Percentiles rank a stretch among this genome's conserved stretches.
Evolutionary conservation across 768 basidiomycete genomes (phyloP).

Genomic region (Kondoa malvinella): DNA sequence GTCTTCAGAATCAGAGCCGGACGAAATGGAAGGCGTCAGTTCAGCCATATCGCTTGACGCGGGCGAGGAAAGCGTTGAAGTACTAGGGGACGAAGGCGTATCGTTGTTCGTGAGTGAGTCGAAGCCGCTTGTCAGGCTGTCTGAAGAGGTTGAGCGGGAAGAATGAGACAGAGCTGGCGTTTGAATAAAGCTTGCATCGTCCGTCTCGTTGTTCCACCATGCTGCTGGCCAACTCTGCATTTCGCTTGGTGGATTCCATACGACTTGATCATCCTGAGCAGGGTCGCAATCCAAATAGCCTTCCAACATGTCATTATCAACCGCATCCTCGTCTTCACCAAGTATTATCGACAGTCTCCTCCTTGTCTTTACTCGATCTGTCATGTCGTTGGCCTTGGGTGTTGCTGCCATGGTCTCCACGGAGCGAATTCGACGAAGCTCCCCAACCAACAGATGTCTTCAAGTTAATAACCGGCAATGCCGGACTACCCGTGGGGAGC

Average conservation of each 20-base stretch:
- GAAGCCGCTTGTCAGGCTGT: not conserved
- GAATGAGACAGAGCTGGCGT: not conserved
- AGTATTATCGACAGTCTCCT: too few relatives aligned
- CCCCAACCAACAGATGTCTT: too few relatives aligned
- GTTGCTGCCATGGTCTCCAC: too few relatives aligned
- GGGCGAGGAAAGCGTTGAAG: not conserved
- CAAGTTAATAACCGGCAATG: too few relatives aligned
- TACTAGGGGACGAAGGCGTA: not conserved
- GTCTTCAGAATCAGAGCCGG: not conserved
- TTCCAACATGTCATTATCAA: too few relatives aligned
- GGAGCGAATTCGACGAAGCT: too few relatives aligned
- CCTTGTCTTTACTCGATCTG: too few relatives aligned
- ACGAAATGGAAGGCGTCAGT: not conserved
- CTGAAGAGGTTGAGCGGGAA: not conserved
- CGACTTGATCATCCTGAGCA: too few relatives aligned
- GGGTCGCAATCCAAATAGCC: too few relatives aligned
- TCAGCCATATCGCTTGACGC: not conserved
- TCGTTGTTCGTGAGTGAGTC: not conserved
- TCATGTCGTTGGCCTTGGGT: too few relatives aligned
- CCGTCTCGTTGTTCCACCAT: not conserved
- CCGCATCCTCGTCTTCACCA: too few relatives aligned
- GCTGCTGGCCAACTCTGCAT: not conserved
- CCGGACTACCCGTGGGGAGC: too few relatives aligned
- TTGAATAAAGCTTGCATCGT: not conserved
- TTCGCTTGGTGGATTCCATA: not conserved